Percentiles rank a stretch among this genome's conserved stretches.
These are phyloP conservation scores for Penicillium sp. DNA, from an alignment of 2,329 filamentous ascomycete species.

Conservation along the genomic window DNA sequence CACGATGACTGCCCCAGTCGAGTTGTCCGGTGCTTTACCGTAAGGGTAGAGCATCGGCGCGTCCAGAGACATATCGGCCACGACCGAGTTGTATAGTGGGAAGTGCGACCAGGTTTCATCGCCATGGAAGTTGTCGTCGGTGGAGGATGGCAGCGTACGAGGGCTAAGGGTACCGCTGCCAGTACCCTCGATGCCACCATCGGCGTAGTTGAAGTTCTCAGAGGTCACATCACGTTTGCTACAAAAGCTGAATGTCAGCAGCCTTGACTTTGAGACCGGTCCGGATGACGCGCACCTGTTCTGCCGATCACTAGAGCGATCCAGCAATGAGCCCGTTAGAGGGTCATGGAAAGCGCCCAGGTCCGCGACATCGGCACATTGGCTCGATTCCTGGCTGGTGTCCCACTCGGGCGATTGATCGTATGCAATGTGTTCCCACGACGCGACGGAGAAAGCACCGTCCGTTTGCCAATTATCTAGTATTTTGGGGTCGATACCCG, in stretches of 20 bases:
- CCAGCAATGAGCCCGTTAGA: slow-evolving; percentile 24
- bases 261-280: neutral
- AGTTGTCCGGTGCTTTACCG: slow-evolving; percentile 25
- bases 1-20: slow-evolving; percentile 33
- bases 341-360: slow-evolving; percentile 29
- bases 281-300: slow-evolving; percentile 26
- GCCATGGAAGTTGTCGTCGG: slow-evolving; percentile 36
- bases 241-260: slow-evolving; percentile 1
- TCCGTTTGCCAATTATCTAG: slow-evolving; percentile 40
- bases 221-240: slow-evolving; percentile 32
- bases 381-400: slow-evolving; percentile 37
- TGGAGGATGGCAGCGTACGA: slow-evolving; percentile 33
- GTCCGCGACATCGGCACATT: slow-evolving; percentile 34
- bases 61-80: slow-evolving; percentile 31
- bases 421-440: slow-evolving; percentile 35
- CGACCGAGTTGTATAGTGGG: slow-evolving; percentile 33
- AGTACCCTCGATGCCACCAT: slow-evolving; percentile 28
- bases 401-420: slow-evolving; percentile 38
- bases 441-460: slow-evolving; percentile 30
- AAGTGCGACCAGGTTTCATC: slow-evolving; percentile 39
- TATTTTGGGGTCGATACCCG: slow-evolving; percentile 42
- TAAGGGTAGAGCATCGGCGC: slow-evolving; percentile 32
- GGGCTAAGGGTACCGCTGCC: slow-evolving; percentile 37
- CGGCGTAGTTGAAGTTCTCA: slow-evolving; percentile 31
- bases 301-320: slow-evolving; percentile 23